A percentile compares a stretch with the other conserved stretches of the same genome.
phyloP scores from a whole-genome alignment of 1,284 basidiomycete genomes.

The Leccinum ponderosum region DNA sequence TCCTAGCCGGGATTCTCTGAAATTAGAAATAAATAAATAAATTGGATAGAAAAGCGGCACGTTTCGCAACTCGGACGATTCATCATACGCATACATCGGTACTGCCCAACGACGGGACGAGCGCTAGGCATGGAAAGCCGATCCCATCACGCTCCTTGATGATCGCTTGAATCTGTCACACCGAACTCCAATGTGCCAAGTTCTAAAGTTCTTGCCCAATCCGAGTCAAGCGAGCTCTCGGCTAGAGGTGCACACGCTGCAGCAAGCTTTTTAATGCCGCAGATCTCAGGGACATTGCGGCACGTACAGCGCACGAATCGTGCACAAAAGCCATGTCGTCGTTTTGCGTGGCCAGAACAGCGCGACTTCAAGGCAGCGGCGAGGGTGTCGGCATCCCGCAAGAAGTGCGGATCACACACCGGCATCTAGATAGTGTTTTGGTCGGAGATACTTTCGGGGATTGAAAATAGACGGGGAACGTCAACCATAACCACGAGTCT shows the following conservation, averaged over 20 bases:
- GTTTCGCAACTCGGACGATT: constrained; percentile 11
- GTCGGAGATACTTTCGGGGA: constrained; percentile 23
- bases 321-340: neutral
- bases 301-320: constrained; percentile 1
- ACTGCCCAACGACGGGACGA: neutral
- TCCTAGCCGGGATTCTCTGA: constrained; percentile 33
- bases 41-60: constrained; percentile 26
- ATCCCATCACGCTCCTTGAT: neutral
- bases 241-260: constrained; percentile 5
- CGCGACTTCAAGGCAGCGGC: constrained; percentile 5
- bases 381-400: constrained; percentile 22
- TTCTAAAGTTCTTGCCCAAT: neutral
- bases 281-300: neutral
- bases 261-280: neutral
- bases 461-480: constrained; percentile 6
- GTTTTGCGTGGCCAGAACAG: neutral
- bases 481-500: neutral
- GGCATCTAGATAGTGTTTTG: constrained; percentile 16
- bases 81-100: too few relatives aligned
- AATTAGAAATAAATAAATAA: constrained; percentile 31
- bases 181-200: neutral
- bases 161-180: neutral
- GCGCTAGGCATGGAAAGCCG: neutral
- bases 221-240: neutral
- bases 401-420: constrained; percentile 21